These are phyloP conservation scores for Pleurotus ostreatus DNA, from an alignment of 768 basidiomycete genomes.

Conservation along the genomic window DNA sequence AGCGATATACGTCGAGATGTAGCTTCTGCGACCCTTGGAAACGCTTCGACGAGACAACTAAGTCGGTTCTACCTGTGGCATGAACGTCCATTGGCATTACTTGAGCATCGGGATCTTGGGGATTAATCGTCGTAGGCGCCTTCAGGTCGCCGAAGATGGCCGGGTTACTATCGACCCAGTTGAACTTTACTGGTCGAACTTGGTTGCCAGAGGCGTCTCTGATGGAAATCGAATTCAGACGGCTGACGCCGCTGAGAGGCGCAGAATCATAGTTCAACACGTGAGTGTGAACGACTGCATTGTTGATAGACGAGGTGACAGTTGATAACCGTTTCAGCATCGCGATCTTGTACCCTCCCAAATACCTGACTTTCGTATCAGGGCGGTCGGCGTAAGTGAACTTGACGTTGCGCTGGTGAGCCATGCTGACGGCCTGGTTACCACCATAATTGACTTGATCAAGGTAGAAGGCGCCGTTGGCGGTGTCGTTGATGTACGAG, in stretches of 20 bases:
- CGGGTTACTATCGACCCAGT: background rate
- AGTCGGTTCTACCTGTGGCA: conserved; percentile 1
- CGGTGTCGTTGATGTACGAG: background rate
- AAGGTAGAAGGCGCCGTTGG: background rate
- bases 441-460: conserved; percentile 2
- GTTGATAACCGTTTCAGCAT: conserved; percentile 1
- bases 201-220: background rate
- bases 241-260: conserved; percentile 1
- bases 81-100: conserved; percentile 6
- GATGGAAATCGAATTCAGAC: background rate
- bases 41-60: conserved; percentile 1
- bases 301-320: background rate
- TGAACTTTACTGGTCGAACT: background rate
- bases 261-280: conserved; percentile 1
- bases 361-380: background rate
- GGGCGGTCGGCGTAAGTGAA: background rate
- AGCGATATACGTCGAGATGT: conserved; percentile 4
- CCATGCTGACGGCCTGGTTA: background rate
- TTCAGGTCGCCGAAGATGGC: background rate
- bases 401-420: conserved; percentile 1
- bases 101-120: background rate
- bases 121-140: background rate
- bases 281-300: background rate
- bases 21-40: background rate
- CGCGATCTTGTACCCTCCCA: conserved; percentile 3